A percentile compares a stretch with the other conserved stretches of the same genome.
These are phyloP conservation scores for Neurospora tetrasperma DNA, from an alignment of 495 filamentous ascomycete species.

Conservation along the genomic window DNA sequence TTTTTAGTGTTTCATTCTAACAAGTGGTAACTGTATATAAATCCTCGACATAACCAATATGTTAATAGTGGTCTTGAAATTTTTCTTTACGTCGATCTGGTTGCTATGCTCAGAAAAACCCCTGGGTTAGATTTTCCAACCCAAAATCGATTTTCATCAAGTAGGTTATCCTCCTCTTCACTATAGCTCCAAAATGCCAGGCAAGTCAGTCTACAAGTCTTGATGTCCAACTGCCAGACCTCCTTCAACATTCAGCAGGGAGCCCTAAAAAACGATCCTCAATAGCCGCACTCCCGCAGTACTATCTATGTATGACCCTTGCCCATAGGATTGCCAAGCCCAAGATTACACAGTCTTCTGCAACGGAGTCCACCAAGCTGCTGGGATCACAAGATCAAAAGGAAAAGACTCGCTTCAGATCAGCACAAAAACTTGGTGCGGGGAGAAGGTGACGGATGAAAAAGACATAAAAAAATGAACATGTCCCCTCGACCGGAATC, in stretches of 20 bases:
- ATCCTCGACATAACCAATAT: too few species aligned
- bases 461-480: not conserved
- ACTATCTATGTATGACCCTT: too few species aligned
- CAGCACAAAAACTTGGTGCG: not conserved
- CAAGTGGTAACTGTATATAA: not conserved
- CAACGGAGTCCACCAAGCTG: too few species aligned
- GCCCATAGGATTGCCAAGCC: not conserved
- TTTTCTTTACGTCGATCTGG: too few species aligned
- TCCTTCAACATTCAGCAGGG: not conserved
- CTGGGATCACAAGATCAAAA: too few species aligned
- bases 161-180: not conserved
- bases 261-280: not conserved
- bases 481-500: not conserved
- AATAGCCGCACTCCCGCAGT: not conserved
- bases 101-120: too few species aligned
- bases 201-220: not conserved
- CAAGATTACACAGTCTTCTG: not conserved
- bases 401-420: not conserved
- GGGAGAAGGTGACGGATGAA: not conserved
- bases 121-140: too few species aligned
- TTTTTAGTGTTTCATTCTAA: not conserved
- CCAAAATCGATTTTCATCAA: not conserved
- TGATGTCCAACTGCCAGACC: not conserved
- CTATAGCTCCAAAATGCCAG: not conserved
- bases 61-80: fast-evolving